Evolutionary conservation across 129 eudicot genomes (phyloP), one percentile per base, ranked within the genome.

Genomic region (Ambrosia trifida): DNA sequence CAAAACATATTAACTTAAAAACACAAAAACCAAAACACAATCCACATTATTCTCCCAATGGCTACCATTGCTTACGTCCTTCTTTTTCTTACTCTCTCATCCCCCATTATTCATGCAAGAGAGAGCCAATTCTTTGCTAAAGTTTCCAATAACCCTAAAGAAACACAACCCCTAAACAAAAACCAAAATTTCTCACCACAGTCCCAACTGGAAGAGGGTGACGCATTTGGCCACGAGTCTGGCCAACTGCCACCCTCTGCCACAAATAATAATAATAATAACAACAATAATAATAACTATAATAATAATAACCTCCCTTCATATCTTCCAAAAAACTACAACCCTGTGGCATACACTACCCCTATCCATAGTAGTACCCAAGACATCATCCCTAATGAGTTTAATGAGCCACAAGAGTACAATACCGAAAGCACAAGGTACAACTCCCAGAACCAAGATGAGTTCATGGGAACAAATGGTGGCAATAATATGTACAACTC

Each of bases 91-190:
- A 64, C 72, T 3, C 77, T 70, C 81, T 69, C 69, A 6, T 75
- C 89, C n/a, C 20, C 72, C 51, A 88, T 82, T 33, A 70, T 83
- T 56, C 83, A 86, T 64, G 96, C 91, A 38, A 82, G 98, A 80
- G 91, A 89, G 4, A 85, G 89, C 84, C 89, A 85, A 16, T 85
- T 87, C 72, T 92, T 92, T 72, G 87, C 85, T 73, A 92, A 70
- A 40, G 31, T 72, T 41, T 64, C 83, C 71, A 69, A 69, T 64
- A 68, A 32, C 53, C 81, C 81, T 1, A 51, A 84, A 68, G 69
- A 70, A 17, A 68, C 74, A 47, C 46, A 47, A 18, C 78, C 86
- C 35, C 38, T 80, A n/a, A 78, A 80, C 72, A 80, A 68, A 67
- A 64, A 79, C 31, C 76, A 78, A 66, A 72, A 68, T 41, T 79